Evolutionary conservation across 176 grass and related monocot genomes (phyloP).

Genomic region (Puya raimondii): DNA sequence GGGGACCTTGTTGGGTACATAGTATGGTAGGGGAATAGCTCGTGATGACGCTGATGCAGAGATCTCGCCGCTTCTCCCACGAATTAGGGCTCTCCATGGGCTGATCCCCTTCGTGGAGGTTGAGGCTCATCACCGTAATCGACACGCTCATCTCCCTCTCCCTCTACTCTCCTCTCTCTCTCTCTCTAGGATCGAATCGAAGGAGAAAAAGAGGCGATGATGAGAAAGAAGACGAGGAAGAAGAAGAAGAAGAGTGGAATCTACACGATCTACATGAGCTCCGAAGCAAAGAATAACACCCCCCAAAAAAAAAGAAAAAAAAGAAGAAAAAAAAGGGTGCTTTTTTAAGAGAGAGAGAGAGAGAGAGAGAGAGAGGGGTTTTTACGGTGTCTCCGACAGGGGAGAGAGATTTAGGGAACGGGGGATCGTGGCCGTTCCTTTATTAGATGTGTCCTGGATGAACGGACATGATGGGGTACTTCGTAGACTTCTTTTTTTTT

Average conservation of each 20-base stretch:
- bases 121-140: slow-evolving; percentile 84
- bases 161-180: background rate
- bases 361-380: too few relatives aligned
- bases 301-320: background rate
- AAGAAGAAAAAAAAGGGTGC: background rate
- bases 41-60: slow-evolving; percentile 92
- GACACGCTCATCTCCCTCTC: slow-evolving; percentile 57
- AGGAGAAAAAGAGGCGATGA: background rate
- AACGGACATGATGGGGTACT: too few relatives aligned
- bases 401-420: too few relatives aligned
- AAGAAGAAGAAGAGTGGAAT: too few relatives aligned
- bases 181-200: background rate
- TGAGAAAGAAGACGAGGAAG: too few relatives aligned
- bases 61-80: slow-evolving; percentile 87
- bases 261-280: background rate
- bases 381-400: too few relatives aligned
- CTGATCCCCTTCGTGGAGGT: slow-evolving; percentile 77
- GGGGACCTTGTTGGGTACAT: slow-evolving; percentile 88
- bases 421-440: too few relatives aligned
- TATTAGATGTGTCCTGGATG: too few relatives aligned
- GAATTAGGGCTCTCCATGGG: slow-evolving; percentile 60
- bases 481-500: too few relatives aligned
- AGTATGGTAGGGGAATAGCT: slow-evolving; percentile 87
- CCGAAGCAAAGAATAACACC: background rate
- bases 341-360: background rate